Conservation (phyloP, 257 asterid genomes). For the Orobanche coerulescens region DNA sequence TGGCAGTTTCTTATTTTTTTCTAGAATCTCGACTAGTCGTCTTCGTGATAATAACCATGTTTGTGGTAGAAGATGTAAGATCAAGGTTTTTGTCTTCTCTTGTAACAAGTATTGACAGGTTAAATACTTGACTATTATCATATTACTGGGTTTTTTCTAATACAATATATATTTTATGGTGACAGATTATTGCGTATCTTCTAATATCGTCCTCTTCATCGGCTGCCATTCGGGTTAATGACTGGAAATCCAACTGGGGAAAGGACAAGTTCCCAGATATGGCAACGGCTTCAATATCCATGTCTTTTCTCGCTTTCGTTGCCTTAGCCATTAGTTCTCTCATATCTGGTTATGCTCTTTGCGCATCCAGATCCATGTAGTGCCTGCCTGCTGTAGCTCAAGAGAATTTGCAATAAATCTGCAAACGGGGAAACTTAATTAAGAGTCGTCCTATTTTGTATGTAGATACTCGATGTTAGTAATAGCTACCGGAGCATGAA, state of each 20-base stretch:
- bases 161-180: slow-evolving; percentile 4
- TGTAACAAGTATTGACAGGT: no score
- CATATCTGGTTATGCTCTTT: slow-evolving; percentile 70
- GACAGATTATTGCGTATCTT: slow-evolving; percentile 74
- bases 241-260: slow-evolving; percentile 85
- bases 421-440: slow-evolving; percentile 2
- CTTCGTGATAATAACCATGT: no score
- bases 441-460: background rate
- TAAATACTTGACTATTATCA: no score
- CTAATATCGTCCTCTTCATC: slow-evolving; percentile 93
- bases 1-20: no score
- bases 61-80: no score
- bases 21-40: no score
- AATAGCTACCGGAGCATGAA: no score
- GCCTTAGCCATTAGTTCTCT: slow-evolving; percentile 70
- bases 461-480: background rate
- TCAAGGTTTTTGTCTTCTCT: no score
- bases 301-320: slow-evolving; percentile 72
- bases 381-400: background rate
- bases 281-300: slow-evolving; percentile 66
- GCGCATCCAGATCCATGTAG: slow-evolving; percentile 38
- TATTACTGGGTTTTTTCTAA: no score
- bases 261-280: slow-evolving; percentile 72
- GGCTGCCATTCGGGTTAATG: slow-evolving; percentile 60
- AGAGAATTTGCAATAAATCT: slow-evolving; percentile 2